A percentile compares a stretch with the other conserved stretches of the same genome.
Conservation (phyloP, 2,329 filamentous ascomycete genomes). For the Apiospora pterosperma region DNA sequence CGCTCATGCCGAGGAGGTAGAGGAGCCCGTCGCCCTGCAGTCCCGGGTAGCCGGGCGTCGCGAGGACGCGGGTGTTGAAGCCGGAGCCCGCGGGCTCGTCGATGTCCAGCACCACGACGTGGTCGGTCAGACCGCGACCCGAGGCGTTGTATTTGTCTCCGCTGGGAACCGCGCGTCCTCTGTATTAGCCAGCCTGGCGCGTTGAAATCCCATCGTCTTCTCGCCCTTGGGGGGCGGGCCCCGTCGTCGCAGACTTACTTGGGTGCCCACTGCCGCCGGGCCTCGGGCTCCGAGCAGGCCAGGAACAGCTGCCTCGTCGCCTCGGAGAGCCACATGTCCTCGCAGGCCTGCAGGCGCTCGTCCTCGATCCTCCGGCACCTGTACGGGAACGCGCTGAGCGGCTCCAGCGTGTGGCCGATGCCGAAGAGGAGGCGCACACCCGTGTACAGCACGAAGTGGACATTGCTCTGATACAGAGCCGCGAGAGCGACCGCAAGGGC, state of each 20-base stretch:
- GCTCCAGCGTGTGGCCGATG: slow-evolving; percentile 20
- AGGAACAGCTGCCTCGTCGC: slow-evolving; percentile 26
- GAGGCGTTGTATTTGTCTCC: slow-evolving; percentile 19
- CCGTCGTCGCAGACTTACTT: slow-evolving; percentile 15
- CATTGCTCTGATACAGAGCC: slow-evolving; percentile 14
- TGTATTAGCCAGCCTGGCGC: too few species aligned
- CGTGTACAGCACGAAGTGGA: slow-evolving; percentile 14
- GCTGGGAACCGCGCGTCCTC: not conserved
- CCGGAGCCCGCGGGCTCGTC: slow-evolving; percentile 21
- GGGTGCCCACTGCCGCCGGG: slow-evolving; percentile 21
- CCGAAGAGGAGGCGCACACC: slow-evolving; percentile 15
- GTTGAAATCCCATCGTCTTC: too few species aligned
- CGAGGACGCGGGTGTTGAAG: slow-evolving; percentile 20
- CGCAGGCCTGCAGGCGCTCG: slow-evolving; percentile 23
- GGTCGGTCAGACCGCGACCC: slow-evolving; percentile 26
- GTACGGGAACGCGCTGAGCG: slow-evolving; percentile 25
- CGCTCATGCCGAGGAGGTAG: slow-evolving; percentile 27
- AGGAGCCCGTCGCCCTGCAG: slow-evolving; percentile 28
- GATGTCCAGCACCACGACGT: slow-evolving; percentile 28
- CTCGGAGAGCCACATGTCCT: slow-evolving; percentile 31
- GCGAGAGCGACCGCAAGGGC: slow-evolving; percentile 13
- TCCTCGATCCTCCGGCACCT: slow-evolving; percentile 24
- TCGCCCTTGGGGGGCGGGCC: not conserved
- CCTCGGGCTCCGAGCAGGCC: slow-evolving; percentile 22
- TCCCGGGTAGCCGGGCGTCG: slow-evolving; percentile 21